Evolutionary conservation across 441 rosid genomes (phyloP), one percentile per base, ranked within the genome.

Genomic region (Syzygium syzygioides): DNA sequence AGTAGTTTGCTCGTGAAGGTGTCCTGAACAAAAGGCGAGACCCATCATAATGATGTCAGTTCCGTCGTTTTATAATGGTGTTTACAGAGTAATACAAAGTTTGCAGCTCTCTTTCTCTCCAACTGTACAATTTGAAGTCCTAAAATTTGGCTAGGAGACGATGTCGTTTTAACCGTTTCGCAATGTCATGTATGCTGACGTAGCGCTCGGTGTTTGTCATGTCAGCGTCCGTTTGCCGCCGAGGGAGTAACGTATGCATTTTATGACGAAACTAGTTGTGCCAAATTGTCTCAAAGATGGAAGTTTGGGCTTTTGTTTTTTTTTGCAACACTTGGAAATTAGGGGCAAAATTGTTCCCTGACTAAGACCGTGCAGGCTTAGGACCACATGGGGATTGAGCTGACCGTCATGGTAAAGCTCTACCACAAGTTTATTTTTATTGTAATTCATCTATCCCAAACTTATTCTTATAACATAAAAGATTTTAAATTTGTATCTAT

Each of bases 381-480:
- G 6, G 19, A 60, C 0, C 34, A 60, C 6, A 19, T 60, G 13
- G 30, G 18, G 9, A 5, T 60, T 60, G 19, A 60, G n/a, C 4
- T 0, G 0, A 4, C 4, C 0, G 10, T 2, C 2, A 14, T 62
- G 19, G 3, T 14, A 0, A 4, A 1, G 4, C 34, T 62, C 34
- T 13, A 28, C 17, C 13, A 28, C 0, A 5, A 5, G 9, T 9
- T 45, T 45, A 45, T 7, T 45, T 7, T 45, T 7, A 45, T 0
- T 45, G 2, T 7, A 9, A 45, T 2, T 1, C 9, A 7, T 45
- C 0, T 45, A 45, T 7, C 1, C 9, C 0, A 45, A 45, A 7
- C 2, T 45, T 7, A 45, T 45, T 45, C 48, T 45, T 45, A 1
- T 8, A 0, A 7, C 0, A 45, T 45, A 45, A 45, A 45, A 45